A percentile compares a stretch with the other conserved stretches of the same genome.
Evolutionary conservation across 257 asterid species (phyloP).

Genomic region (Cruciata laevipes): DNA sequence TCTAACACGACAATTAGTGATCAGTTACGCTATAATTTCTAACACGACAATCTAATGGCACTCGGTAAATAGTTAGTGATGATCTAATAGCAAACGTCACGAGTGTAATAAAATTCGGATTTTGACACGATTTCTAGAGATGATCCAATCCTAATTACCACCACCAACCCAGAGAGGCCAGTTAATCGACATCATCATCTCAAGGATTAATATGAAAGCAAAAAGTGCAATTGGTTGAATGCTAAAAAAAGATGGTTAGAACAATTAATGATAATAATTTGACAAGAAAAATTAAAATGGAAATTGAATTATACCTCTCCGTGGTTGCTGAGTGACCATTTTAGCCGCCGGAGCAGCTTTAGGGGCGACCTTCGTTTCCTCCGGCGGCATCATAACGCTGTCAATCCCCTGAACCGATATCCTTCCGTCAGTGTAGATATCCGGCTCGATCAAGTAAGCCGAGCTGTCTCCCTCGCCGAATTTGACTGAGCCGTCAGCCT

Average conservation of each 20-base stretch:
- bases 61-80: too few species aligned
- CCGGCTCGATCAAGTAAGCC: conserved; percentile 84
- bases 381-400: conserved; percentile 66
- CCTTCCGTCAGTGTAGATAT: conserved; percentile 87
- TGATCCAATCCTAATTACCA: neutral
- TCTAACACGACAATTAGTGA: neutral
- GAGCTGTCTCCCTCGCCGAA: conserved; percentile 68
- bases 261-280: too few species aligned
- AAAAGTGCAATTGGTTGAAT: conserved; percentile 10
- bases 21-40: too few species aligned
- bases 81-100: too few species aligned
- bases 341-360: conserved; percentile 46
- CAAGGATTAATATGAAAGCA: neutral
- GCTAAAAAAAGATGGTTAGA: neutral
- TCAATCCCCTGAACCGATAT: conserved; percentile 95
- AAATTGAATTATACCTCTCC: conserved; percentile 48
- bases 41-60: neutral
- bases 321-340: conserved; percentile 34
- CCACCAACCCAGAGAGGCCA: neutral
- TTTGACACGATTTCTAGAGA: neutral
- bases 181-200: neutral
- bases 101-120: too few species aligned
- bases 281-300: neutral
- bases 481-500: conserved; percentile 86
- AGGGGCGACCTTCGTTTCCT: conserved; percentile 37